Conservation (phyloP, 2,329 filamentous ascomycete genomes). For the Ophiostoma australiae region DNA sequence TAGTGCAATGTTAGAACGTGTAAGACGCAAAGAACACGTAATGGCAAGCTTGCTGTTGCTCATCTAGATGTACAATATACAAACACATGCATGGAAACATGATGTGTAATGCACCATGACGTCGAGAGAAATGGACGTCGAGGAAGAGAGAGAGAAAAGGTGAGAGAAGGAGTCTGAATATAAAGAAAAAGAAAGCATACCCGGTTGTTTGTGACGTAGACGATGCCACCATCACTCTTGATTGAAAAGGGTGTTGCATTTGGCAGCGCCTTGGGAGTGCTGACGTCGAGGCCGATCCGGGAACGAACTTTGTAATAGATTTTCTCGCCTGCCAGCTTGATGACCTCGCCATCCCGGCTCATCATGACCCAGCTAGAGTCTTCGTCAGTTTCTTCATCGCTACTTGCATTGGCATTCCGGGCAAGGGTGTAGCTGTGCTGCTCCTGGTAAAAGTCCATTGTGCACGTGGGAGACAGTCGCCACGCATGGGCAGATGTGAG, state of each 20-base stretch:
- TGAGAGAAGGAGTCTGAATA: not conserved
- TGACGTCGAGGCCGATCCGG: slow-evolving; percentile 70
- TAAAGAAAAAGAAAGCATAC: slow-evolving; percentile 46
- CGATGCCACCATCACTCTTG: slow-evolving; percentile 68
- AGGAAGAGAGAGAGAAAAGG: not conserved
- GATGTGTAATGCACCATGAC: not conserved
- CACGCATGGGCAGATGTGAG: slow-evolving; percentile 18
- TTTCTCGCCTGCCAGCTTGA: slow-evolving; percentile 78
- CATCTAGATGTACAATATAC: not conserved
- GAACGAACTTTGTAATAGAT: slow-evolving; percentile 75
- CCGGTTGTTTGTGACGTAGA: slow-evolving; percentile 80
- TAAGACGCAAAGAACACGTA: not conserved
- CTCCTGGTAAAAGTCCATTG: slow-evolving; percentile 29
- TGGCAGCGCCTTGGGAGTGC: slow-evolving; percentile 62
- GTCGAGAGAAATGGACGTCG: not conserved
- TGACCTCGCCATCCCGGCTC: slow-evolving; percentile 65
- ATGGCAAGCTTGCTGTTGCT: not conserved
- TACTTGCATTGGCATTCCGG: slow-evolving; percentile 36
- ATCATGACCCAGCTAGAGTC: slow-evolving; percentile 83
- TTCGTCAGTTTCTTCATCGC: slow-evolving; percentile 50
- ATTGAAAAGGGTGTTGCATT: slow-evolving; percentile 60
- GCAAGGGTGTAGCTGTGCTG: slow-evolving; percentile 40
- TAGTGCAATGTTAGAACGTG: not conserved
- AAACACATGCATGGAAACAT: not conserved
- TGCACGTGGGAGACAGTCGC: not conserved